A percentile compares a stretch with the other conserved stretches of the same genome.
These are phyloP conservation scores for Mycosarcoma maydis DNA, from an alignment of 1,284 basidiomycete species.

Conservation along the genomic window DNA sequence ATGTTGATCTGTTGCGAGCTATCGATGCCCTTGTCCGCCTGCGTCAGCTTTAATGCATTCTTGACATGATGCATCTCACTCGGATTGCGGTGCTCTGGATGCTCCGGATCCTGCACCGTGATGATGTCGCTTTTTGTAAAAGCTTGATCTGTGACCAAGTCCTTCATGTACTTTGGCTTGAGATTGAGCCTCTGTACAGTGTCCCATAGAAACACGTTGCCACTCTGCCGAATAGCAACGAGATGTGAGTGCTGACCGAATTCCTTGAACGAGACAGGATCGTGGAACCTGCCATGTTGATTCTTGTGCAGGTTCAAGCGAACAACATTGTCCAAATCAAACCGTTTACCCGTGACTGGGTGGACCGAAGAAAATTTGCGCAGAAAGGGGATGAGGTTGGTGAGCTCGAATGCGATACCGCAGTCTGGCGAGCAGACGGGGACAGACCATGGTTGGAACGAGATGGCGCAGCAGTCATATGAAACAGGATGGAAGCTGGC, in stretches of 20 bases:
- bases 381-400: constrained; percentile 88
- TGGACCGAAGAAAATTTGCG: constrained; percentile 75
- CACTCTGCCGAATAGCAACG: constrained; percentile 69
- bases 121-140: constrained; percentile 90
- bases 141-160: constrained; percentile 81
- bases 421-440: constrained; percentile 85
- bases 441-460: constrained; percentile 87
- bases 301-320: constrained; percentile 82
- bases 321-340: constrained; percentile 82
- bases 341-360: constrained; percentile 86
- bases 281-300: constrained; percentile 58
- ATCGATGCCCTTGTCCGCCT: constrained; percentile 55
- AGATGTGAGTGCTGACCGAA: constrained; percentile 71
- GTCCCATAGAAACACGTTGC: constrained; percentile 89
- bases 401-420: constrained; percentile 63
- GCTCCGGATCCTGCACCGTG: constrained; percentile 73
- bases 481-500: constrained; percentile 71
- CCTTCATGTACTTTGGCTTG: constrained; percentile 77
- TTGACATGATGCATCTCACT: constrained; percentile 61
- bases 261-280: constrained; percentile 69
- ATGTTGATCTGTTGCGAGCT: constrained; percentile 61
- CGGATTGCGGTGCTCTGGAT: constrained; percentile 40
- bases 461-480: constrained; percentile 90
- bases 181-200: constrained; percentile 75
- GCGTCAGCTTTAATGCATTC: constrained; percentile 53